Evolutionary conservation across 2,329 filamentous ascomycete genomes (phyloP), one percentile per base, ranked within the genome.

Genomic region (Pseudopithomyces chartarum): DNA sequence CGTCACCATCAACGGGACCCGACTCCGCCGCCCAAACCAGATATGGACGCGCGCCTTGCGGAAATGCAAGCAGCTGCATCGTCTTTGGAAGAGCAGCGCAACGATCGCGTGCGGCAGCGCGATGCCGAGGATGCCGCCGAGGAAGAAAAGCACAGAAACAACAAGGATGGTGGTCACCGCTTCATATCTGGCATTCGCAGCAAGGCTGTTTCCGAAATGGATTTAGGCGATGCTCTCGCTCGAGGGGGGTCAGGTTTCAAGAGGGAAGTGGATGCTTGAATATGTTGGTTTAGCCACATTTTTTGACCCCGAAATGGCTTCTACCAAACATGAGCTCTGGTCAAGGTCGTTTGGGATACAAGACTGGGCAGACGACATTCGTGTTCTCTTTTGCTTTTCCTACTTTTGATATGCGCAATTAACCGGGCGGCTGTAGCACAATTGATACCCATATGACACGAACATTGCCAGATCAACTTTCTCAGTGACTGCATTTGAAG

Each of bases 1-100:
- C 17, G 46, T 15, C 52, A 59, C 47, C 19, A 34, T 8, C 54
- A 58, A 52, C 52, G 6, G 65, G 62, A 49, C 58, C 61, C 38
- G 42, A 32, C 48, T 6, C 38, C 48, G 17, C 48, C 48, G 17
- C 38, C 23, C 6, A 34, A 50, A 40, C 38, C 36, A 12, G 48
- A 51, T 13, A 51, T 42, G 13, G 70, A 66, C 2, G 72, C 73
- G 33, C 70, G 66, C 26, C 64, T 75, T 7, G 71, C 72, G 12
- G 59, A 62, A 11, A 75, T 75, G 73, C 72, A 74, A 54, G 68
- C 67, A 15, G 69, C 70, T 39, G 73, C 73, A 1, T 59, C 64
- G 6, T 68, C 68, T 6, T 61, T 74, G 0, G 73, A 75, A 58
- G 58, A 67, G 50, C 63, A 73, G 56, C 73, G 73, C 1, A 61